Base-by-base conservation (phyloP, 1,284 basidiomycete genomes). In the Tilletia setariae region DNA sequence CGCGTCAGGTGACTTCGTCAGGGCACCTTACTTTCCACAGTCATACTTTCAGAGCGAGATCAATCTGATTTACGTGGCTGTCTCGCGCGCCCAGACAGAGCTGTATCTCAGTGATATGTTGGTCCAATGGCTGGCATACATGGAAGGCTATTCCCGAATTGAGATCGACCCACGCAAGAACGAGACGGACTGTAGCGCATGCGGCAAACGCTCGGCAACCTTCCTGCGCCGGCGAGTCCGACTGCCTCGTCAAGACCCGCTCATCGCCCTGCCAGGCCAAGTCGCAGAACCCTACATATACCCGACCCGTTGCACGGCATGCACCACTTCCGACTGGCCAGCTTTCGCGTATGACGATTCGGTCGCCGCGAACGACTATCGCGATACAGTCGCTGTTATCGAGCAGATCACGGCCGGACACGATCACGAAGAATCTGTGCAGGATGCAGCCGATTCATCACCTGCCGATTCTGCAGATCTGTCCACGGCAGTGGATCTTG, bases 1-100 rank as follows among this genome's bases (percentile, higher is more conserved):
- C 56, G 47, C n/a, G 13, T 64, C 47, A 42, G 75, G 78, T n/a
- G 67, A 68, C 11, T 47, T 65, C 21, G 64, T 73, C 25, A 68
- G 69, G 67, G 68, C 71, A 21, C 28, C 28, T 16, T 25, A 61
- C 13, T 61, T 61, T 30, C 9, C 19, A 4, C 56, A 61, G 28
- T 6, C 32, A 28, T 61, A 35, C n/a, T 40, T 8, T 30, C 76
- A 76, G 43, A 74, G 76, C 67, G 78, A 79, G 69, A 63, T 78
- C 25, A 78, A 77, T 49, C n/a, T 61, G 9, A 49, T 64, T 32
- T 47, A 79, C 23, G 78, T 79, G 2, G 78, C 76, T 0, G 51
- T 77, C 15, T 78, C 78, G 11, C 68, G 78, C 46, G 78, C 78
- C 21, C 75, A 78, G 53, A 64, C 64, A 2, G 65, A 72, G 43